Evolutionary conservation across 2,329 filamentous ascomycete species (phyloP), one percentile per base, ranked within the genome.

Genomic region (Teratosphaeria zuluensis): DNA sequence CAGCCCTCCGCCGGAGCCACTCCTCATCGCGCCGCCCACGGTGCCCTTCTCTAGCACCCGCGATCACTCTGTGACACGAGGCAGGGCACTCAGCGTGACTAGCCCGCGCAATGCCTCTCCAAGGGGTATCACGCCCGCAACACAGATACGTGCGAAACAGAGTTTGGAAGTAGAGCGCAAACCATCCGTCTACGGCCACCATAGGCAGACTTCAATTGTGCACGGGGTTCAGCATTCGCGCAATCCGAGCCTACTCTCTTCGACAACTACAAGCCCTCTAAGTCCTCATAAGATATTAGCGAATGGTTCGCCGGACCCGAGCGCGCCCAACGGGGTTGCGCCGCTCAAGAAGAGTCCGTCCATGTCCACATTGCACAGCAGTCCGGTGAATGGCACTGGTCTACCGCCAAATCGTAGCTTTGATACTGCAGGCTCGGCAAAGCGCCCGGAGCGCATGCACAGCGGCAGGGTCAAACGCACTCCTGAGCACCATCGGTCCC

Each of bases 161-260:
- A 72, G 70, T 57, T 38, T 68, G 6, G 71, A 73, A 21, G 63
- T 71, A 28, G 79, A 82, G 63, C 75, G 80, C 62, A 80, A 79
- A 62, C 72, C 78, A 9, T 81, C 79, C 28, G 72, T 75, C 60
- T 87, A 97, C 79, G 90, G 89, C 60, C 92, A 99, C 73, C 91
- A 97, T 75, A 87, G 94, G 58, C 91, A 99, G 77, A 95, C 92
- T 0, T 97, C 92, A 54, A 96, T 97, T 67, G 92, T 97, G 59
- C 90, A 97, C 84, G 92, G 94, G 69, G 86, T 95, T 65, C 92
- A 96, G 73, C 94, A 99, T 75, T 88, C 83, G 58, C 78, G 92
- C 75, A 95, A 95, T 81, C 88, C 91, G 67, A 96, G 92, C 76
- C 84, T 88, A 70, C 84, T 88, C 69, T 84, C 86, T 64, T 84